A percentile compares a stretch with the other conserved stretches of the same genome.
Evolutionary conservation across 2,329 filamentous ascomycete genomes (phyloP).

Genomic region (Fusarium compactum): DNA sequence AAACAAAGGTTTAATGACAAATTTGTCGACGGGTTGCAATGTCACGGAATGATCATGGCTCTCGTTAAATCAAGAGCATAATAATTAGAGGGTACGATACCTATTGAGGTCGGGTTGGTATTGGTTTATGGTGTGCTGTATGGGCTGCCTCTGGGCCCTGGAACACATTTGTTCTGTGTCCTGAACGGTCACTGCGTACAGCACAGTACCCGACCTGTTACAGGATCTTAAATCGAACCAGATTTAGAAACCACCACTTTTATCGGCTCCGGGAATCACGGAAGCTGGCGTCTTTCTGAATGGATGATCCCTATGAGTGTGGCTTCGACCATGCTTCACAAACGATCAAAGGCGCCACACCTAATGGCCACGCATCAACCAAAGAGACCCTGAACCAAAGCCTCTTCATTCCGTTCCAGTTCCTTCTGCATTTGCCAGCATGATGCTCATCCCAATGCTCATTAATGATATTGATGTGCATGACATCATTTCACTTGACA

Average conservation of each 20-base stretch:
- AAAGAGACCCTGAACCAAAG: neutral
- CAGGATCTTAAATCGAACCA: neutral
- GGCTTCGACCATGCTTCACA: slow-evolving; percentile 17
- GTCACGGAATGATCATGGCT: neutral
- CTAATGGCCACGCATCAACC: neutral
- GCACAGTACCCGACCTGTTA: neutral
- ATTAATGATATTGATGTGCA: neutral
- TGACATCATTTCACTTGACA: slow-evolving; percentile 30
- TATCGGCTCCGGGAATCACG: slow-evolving; percentile 33
- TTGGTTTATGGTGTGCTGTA: neutral
- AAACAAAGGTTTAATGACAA: slow-evolving; percentile 10
- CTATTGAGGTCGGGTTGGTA: neutral
- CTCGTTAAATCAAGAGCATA: neutral
- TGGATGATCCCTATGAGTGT: slow-evolving; percentile 9
- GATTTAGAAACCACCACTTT: slow-evolving; percentile 20
- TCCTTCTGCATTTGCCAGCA: neutral
- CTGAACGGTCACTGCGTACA: neutral
- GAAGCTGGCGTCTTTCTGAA: slow-evolving; percentile 22
- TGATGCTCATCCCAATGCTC: neutral
- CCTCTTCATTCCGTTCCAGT: neutral
- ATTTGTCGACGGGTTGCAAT: neutral
- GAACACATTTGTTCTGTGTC: neutral
- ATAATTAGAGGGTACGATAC: neutral
- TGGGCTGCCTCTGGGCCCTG: neutral
- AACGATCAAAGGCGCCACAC: slow-evolving; percentile 20